Percentiles rank a stretch among this genome's conserved stretches.
Conservation (phyloP, 257 asterid genomes). For the Scutellaria baicalensis region DNA sequence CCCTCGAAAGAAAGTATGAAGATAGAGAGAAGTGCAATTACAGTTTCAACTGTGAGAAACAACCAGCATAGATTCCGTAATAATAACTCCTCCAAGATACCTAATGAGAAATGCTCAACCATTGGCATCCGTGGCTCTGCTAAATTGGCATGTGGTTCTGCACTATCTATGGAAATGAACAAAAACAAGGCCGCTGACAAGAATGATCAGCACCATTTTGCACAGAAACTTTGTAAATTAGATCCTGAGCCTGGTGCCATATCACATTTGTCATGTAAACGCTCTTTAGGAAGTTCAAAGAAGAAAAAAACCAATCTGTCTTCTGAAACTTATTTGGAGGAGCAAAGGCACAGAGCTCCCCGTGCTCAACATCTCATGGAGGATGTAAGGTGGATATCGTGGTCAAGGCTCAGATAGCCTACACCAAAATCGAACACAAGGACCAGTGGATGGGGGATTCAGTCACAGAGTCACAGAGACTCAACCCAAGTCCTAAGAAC, state of each 20-base stretch:
- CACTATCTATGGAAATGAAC: not conserved
- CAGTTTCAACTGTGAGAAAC: no score
- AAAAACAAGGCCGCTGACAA: not conserved
- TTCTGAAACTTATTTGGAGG: conserved; percentile 1
- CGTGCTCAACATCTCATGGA: not conserved
- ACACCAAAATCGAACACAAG: no score
- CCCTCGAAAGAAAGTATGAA: not conserved
- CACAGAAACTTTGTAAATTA: no score
- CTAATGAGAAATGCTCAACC: not conserved
- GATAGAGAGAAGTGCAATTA: not conserved
- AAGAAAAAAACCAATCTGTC: not conserved
- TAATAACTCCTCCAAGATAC: not conserved
- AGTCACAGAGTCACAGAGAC: no score
- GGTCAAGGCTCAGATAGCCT: no score
- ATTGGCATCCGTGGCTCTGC: not conserved
- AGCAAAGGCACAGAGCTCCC: not conserved
- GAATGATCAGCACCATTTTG: not conserved
- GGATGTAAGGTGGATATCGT: no score
- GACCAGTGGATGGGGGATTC: no score
- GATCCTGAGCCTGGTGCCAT: no score
- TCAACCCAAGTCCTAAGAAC: no score
- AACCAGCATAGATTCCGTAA: no score
- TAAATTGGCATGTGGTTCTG: not conserved
- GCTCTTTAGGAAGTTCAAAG: no score
- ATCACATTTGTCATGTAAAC: no score